Evolutionary conservation across 129 eudicot species (phyloP), one percentile per base, ranked within the genome.

Genomic region (Lactuca saligna): DNA sequence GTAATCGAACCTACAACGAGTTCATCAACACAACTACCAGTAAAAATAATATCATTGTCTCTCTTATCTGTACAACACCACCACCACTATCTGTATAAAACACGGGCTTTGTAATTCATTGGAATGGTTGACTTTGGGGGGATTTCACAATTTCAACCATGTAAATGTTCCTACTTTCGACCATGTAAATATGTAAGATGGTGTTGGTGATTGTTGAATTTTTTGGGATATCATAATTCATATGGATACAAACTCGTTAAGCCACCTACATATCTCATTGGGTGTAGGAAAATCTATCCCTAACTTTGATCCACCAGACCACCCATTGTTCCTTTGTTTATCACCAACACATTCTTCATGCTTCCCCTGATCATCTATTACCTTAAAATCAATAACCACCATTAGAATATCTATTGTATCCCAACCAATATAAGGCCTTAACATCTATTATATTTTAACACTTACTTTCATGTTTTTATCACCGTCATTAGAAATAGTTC

Each of bases 381-480:
- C 71, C 25, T 44, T 11, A 15, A 39, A 29, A 13, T 25, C 48
- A 35, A 9, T 67, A 49, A 63, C 75, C 63, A 31, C 74, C 6
- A 51, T 1, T 2, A 25, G 0, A 25, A 1, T 25, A 25, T 25
- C 29, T 25, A 25, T 25, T 25, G 29, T 72, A 57, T 76, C 89
- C 34, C 83, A 74, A 33, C 91, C 80, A 7, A 91, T 83, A 79
- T 88, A 85, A 39, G 84, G 75, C 88, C 96, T 70, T 71, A 88
- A 74, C 85, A 83, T 88, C 87, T 88, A 88, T 96, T 96, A 88
- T 69, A 91, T 83, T 73, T 85, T 91, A 54, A 42, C 88, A 66
- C 84, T 79, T 8, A 39, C 81, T 57, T 73, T 78, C 3, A 68
- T 67, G 29, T 70, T 68, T 11, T 62, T 71, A 32, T 78, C 84